These are phyloP conservation scores for Suhomyces bribrorum DNA, from an alignment of 1,139 yeast species.

Conservation along the genomic window DNA sequence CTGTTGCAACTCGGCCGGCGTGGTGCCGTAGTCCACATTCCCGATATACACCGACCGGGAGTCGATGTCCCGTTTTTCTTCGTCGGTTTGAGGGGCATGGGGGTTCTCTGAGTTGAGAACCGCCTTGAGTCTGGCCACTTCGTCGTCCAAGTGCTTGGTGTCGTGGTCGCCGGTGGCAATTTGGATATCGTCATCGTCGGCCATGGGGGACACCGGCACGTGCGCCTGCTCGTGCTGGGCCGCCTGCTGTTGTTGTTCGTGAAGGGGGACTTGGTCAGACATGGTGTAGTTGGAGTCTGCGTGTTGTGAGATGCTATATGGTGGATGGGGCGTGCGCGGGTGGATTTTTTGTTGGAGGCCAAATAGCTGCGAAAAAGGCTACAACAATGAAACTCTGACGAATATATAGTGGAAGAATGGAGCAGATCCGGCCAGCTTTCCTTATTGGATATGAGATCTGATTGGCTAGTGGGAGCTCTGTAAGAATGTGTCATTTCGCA, in stretches of 20 bases:
- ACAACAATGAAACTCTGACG: too few relatives aligned
- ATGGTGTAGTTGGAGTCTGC: conserved; percentile 8
- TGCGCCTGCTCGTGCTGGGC: conserved; percentile 8
- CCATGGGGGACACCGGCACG: conserved; percentile 5
- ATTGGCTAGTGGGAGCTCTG: too few relatives aligned
- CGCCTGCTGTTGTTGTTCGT: conserved; percentile 18
- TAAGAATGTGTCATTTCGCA: too few relatives aligned
- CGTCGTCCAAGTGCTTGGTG: conserved; percentile 18
- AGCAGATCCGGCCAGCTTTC: too few relatives aligned
- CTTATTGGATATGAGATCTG: too few relatives aligned
- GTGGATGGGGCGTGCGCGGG: background rate
- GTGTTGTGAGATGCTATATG: too few relatives aligned
- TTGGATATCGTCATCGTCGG: conserved; percentile 10
- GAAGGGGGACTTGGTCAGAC: conserved; percentile 13
- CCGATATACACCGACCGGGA: conserved; percentile 84
- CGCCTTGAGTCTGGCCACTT: conserved; percentile 20
- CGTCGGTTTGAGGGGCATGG: conserved; percentile 24
- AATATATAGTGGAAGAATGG: too few relatives aligned
- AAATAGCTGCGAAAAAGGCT: too few relatives aligned
- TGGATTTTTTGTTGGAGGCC: too few relatives aligned
- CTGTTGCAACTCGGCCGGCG: conserved; percentile 80
- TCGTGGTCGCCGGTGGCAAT: conserved; percentile 7
- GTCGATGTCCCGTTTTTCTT: conserved; percentile 53
- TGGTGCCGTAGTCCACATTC: conserved; percentile 76
- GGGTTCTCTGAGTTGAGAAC: conserved; percentile 17